A percentile compares a stretch with the other conserved stretches of the same genome.
Evolutionary conservation across 2,329 filamentous ascomycete genomes (phyloP).

Genomic region (Fusarium sp.): DNA sequence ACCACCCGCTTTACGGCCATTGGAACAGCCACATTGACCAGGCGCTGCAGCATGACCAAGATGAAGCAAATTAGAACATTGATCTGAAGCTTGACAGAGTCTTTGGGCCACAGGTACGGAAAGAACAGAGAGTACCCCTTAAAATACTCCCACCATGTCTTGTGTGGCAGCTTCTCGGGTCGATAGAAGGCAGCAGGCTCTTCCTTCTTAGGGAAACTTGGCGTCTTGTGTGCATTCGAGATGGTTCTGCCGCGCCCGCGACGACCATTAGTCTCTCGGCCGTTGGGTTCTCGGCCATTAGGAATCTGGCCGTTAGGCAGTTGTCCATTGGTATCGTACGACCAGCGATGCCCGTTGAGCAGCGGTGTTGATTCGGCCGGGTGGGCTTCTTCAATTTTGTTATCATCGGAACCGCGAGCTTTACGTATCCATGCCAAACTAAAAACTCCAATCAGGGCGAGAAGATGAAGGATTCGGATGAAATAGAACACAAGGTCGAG

Average conservation of each 20-base stretch:
- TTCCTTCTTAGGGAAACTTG: slow-evolving; percentile 59
- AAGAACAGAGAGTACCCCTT: slow-evolving; percentile 94
- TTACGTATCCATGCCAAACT: slow-evolving; percentile 57
- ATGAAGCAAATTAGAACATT: slow-evolving; percentile 85
- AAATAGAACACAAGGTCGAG: slow-evolving; percentile 75
- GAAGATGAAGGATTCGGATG: slow-evolving; percentile 74
- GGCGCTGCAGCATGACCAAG: slow-evolving; percentile 82
- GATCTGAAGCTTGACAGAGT: slow-evolving; percentile 77
- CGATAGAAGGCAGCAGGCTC: slow-evolving; percentile 86
- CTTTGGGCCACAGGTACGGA: slow-evolving; percentile 95
- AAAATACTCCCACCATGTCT: slow-evolving; percentile 96
- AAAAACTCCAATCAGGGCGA: slow-evolving; percentile 66
- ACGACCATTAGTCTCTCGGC: slow-evolving; percentile 45
- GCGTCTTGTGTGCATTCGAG: slow-evolving; percentile 54
- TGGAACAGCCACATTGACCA: slow-evolving; percentile 89
- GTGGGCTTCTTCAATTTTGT: slow-evolving; percentile 55
- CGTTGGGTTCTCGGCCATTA: slow-evolving; percentile 35
- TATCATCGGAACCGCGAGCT: slow-evolving; percentile 53
- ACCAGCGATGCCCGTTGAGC: slow-evolving; percentile 59
- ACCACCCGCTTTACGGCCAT: slow-evolving; percentile 84
- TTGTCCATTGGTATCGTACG: slow-evolving; percentile 52
- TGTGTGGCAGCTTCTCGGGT: slow-evolving; percentile 84
- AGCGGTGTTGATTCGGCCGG: slow-evolving; percentile 73
- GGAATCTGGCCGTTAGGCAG: slow-evolving; percentile 40
- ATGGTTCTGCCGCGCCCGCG: slow-evolving; percentile 53